Evolutionary conservation across 257 asterid genomes (phyloP).

Genomic region (Eustoma russellianum): DNA sequence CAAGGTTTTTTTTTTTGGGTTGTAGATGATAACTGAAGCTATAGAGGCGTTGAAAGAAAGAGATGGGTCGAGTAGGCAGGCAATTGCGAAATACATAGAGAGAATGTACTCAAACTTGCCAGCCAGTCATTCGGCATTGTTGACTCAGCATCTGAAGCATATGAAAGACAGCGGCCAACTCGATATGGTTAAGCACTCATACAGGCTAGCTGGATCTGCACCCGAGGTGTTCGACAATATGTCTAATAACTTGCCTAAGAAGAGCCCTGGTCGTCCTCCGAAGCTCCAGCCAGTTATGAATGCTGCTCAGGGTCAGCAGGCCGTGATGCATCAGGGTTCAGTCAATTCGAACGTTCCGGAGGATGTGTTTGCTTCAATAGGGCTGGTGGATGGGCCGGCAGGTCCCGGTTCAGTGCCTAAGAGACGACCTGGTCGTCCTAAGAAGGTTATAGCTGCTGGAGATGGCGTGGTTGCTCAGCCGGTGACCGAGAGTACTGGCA

Average conservation of each 20-base stretch:
- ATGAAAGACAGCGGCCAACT: no score
- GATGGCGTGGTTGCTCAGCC: no score
- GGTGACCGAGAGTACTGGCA: no score
- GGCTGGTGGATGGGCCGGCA: slow-evolving; percentile 26
- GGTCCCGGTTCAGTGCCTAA: slow-evolving; percentile 15
- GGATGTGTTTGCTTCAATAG: slow-evolving; percentile 25
- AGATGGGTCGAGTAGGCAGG: no score
- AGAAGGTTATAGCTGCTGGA: not conserved
- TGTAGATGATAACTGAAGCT: slow-evolving; percentile 15
- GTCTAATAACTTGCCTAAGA: slow-evolving; percentile 19
- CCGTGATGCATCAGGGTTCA: no score
- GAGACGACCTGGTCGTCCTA: slow-evolving; percentile 11
- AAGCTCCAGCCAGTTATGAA: slow-evolving; percentile 19
- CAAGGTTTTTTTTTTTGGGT: not conserved
- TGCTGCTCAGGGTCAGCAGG: not conserved
- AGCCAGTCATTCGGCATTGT: no score
- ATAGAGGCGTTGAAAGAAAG: no score
- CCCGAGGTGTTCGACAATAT: slow-evolving; percentile 13
- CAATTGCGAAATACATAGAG: no score
- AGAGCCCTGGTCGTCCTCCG: slow-evolving; percentile 72
- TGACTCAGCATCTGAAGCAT: no score
- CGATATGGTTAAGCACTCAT: slow-evolving; percentile 42
- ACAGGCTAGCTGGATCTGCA: slow-evolving; percentile 42
- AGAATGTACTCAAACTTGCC: no score
- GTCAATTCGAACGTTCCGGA: slow-evolving; percentile 13